Conservation (phyloP, 257 asterid species). For the Nicotiana benthamiana region DNA sequence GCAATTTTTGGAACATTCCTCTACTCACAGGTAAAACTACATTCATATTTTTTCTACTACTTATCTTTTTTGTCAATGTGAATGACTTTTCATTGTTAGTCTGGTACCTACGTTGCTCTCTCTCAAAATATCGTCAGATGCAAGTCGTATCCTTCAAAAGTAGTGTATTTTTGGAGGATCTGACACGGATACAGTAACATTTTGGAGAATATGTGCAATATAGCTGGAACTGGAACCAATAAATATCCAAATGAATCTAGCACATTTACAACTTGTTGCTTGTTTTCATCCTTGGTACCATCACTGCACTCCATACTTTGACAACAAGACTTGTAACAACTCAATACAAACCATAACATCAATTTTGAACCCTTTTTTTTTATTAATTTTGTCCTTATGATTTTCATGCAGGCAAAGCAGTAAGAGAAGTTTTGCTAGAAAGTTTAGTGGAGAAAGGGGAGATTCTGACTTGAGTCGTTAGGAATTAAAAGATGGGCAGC, state of each 20-base stretch:
- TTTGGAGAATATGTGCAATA: too few relatives aligned
- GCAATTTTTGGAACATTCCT: constrained; percentile 83
- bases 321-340: not conserved
- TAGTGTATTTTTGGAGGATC: too few relatives aligned
- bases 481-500: not conserved
- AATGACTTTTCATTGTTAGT: not conserved
- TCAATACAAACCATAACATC: not conserved
- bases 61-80: not conserved
- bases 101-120: not conserved
- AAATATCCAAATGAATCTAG: not conserved
- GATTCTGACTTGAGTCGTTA: not conserved
- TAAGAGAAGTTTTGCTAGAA: not conserved
- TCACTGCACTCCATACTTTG: not conserved
- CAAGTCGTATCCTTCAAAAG: too few relatives aligned
- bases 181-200: too few relatives aligned
- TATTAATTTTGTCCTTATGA: not conserved
- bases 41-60: not conserved
- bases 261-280: not conserved
- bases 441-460: not conserved
- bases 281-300: constrained; percentile 1
- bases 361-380: not conserved
- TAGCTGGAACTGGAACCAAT: not conserved
- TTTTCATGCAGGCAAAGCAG: constrained; percentile 25
- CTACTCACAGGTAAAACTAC: constrained; percentile 60
- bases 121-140: too few relatives aligned